Conservation (phyloP, 2,329 filamentous ascomycete genomes). For the Peltaster fructicola region DNA sequence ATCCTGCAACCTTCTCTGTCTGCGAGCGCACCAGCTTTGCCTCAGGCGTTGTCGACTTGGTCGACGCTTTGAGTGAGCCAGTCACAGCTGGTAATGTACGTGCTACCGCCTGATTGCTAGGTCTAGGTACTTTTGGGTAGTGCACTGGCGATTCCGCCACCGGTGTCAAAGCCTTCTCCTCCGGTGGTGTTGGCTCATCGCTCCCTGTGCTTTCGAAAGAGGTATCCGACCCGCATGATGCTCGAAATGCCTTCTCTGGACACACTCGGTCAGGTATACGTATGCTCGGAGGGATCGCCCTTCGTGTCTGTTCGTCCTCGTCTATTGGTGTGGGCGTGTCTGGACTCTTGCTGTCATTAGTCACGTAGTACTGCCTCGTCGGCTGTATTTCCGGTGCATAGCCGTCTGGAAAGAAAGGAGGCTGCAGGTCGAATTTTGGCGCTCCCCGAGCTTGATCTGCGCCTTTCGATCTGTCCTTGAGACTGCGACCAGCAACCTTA, state of each 20-base stretch:
- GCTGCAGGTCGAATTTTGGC: too few relatives aligned
- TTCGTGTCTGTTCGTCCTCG: conserved; percentile 9
- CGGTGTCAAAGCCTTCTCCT: conserved; percentile 26
- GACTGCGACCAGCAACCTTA: too few relatives aligned
- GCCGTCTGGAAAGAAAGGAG: background rate
- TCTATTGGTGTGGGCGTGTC: conserved; percentile 11
- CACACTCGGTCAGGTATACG: too few relatives aligned
- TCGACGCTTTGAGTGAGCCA: too few relatives aligned
- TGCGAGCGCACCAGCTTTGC: too few relatives aligned
- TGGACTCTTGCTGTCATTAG: conserved; percentile 8
- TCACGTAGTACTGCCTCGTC: background rate
- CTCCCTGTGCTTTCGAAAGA: conserved; percentile 29
- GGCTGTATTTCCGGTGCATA: background rate
- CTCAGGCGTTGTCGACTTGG: too few relatives aligned
- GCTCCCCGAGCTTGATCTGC: too few relatives aligned
- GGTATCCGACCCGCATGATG: conserved; percentile 22
- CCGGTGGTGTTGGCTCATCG: conserved; percentile 28
- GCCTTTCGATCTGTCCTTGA: too few relatives aligned
- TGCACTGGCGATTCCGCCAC: conserved; percentile 24
- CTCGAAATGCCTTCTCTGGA: conserved; percentile 4
- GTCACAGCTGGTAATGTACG: too few relatives aligned
- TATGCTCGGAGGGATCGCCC: too few relatives aligned
- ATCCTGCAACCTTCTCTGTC: too few relatives aligned
- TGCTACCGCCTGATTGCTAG: conserved; percentile 28
- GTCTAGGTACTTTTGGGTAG: conserved; percentile 31